A percentile compares a stretch with the other conserved stretches of the same genome.
These are phyloP conservation scores for Alternaria gaisen DNA, from an alignment of 2,329 filamentous ascomycete species.

Conservation along the genomic window DNA sequence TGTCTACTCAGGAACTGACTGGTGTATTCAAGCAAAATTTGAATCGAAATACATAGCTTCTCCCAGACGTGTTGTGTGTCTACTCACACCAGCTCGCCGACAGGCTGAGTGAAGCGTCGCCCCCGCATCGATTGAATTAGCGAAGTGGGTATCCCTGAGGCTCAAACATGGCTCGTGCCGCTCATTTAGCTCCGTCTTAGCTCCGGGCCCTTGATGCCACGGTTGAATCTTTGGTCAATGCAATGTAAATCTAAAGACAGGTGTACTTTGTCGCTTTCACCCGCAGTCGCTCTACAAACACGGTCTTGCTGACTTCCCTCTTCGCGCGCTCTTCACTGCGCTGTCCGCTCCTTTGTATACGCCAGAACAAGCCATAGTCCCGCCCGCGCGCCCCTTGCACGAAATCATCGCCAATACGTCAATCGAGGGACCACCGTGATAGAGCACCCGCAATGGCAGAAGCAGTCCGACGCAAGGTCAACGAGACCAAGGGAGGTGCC, in stretches of 20 bases:
- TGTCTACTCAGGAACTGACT: not conserved
- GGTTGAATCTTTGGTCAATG: conserved; percentile 29
- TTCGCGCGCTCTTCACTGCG: not conserved
- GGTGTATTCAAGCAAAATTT: not conserved
- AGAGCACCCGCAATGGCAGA: conserved; percentile 35
- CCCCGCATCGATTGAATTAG: not conserved
- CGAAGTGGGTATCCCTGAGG: conserved; percentile 15
- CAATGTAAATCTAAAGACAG: conserved; percentile 12
- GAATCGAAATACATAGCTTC: not conserved
- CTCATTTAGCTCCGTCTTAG: conserved; percentile 37
- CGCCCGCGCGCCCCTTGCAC: not conserved
- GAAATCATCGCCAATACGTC: not conserved
- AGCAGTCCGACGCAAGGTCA: conserved; percentile 33
- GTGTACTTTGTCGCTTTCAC: conserved; percentile 12
- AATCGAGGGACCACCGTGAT: not conserved
- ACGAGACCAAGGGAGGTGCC: conserved; percentile 33
- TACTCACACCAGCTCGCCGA: conserved; percentile 1
- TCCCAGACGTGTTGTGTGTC: not conserved
- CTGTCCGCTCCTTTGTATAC: not conserved
- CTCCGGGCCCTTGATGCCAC: conserved; percentile 43
- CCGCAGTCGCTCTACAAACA: not conserved
- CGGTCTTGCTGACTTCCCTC: not conserved
- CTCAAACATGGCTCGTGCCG: conserved; percentile 19
- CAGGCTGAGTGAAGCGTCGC: conserved; percentile 1
- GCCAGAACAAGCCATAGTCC: not conserved